phyloP scores from a whole-genome alignment of 192 early-diverging fungal species.

The Backusella westeae region DNA sequence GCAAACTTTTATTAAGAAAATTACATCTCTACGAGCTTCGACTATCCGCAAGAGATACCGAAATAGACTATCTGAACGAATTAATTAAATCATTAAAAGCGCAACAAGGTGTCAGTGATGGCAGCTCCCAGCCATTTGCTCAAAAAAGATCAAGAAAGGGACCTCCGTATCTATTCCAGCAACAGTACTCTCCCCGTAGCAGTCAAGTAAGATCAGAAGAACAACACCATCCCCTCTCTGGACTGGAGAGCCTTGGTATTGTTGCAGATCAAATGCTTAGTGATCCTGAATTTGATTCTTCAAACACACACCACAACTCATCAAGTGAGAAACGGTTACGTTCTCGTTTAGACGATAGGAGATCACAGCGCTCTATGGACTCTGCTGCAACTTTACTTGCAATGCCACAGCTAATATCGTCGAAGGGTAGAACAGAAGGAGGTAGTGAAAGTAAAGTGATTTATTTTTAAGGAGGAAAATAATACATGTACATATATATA shows the following conservation, averaged over 20 bases:
- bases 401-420: conserved; percentile 17
- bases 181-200: conserved; percentile 28
- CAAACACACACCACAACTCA: not conserved
- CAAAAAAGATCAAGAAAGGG: conserved; percentile 3
- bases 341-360: conserved; percentile 15
- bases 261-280: conserved; percentile 41
- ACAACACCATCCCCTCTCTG: conserved; percentile 23
- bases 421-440: not conserved
- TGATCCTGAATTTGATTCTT: conserved; percentile 28
- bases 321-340: not conserved
- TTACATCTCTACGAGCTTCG: conserved; percentile 29
- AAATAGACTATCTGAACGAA: conserved; percentile 29
- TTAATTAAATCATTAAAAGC: not conserved
- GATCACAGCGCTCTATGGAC: conserved; percentile 40
- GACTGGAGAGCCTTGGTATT: conserved; percentile 35
- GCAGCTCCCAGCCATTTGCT: not conserved
- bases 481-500: too few species aligned
- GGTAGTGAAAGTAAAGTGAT: not conserved
- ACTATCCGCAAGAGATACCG: conserved; percentile 28
- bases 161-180: conserved; percentile 31
- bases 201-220: conserved; percentile 14
- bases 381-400: conserved; percentile 33
- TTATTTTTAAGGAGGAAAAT: not conserved
- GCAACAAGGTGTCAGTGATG: not conserved
- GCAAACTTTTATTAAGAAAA: conserved; percentile 24